Percentiles rank a stretch among this genome's conserved stretches.
Conservation (phyloP, 2,329 filamentous ascomycete species). For the Colletotrichum scovillei region DNA sequence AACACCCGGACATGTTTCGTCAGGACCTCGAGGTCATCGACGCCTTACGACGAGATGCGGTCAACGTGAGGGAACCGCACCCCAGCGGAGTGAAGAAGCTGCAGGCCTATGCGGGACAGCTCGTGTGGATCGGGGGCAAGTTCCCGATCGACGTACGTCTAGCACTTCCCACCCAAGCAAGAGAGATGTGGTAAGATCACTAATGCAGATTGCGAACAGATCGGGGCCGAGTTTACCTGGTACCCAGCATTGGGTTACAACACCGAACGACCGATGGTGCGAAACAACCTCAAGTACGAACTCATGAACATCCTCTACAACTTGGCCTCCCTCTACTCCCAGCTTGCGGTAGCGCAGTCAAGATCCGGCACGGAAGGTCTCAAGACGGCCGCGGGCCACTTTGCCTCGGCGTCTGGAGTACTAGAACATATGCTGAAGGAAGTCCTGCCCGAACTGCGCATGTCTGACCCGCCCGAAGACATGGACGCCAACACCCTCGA, state of each 20-base stretch:
- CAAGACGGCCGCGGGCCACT: constrained; percentile 89
- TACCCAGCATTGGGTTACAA: constrained; percentile 95
- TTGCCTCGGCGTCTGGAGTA: constrained; percentile 87
- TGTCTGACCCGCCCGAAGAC: constrained; percentile 87
- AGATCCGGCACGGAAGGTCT: constrained; percentile 83
- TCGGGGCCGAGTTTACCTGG: constrained; percentile 96
- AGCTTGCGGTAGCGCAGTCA: constrained; percentile 86
- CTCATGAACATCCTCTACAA: constrained; percentile 95
- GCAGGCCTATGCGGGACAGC: constrained; percentile 90
- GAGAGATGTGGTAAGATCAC: background rate
- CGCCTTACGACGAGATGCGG: constrained; percentile 82
- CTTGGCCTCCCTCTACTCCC: constrained; percentile 91
- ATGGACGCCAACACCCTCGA: constrained; percentile 93
- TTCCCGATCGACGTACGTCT: constrained; percentile 88
- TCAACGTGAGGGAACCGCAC: constrained; percentile 90
- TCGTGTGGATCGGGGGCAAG: constrained; percentile 93
- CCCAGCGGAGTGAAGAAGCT: constrained; percentile 87
- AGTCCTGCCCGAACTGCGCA: constrained; percentile 84
- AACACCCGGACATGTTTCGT: constrained; percentile 96
- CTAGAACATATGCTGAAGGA: constrained; percentile 80
- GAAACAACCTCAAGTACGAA: constrained; percentile 81
- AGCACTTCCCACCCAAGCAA: background rate
- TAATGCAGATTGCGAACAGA: constrained; percentile 58
- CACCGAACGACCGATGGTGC: constrained; percentile 75
- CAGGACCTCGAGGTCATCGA: constrained; percentile 89